phyloP scores from a whole-genome alignment of 2,329 filamentous ascomycete species.

The Colletotrichum sp. region DNA sequence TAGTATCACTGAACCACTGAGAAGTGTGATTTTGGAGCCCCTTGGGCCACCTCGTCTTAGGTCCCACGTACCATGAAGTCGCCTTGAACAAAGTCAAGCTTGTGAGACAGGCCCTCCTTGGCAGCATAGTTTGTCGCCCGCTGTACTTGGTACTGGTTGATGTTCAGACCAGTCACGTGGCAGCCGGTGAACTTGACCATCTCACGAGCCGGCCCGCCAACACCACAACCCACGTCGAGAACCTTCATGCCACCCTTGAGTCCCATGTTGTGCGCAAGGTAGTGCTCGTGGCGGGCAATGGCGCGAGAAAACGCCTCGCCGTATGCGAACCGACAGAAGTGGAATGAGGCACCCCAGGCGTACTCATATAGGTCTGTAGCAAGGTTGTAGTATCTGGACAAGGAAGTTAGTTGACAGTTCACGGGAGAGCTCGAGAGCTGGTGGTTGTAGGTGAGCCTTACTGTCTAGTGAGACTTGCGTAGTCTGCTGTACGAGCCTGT shows the following conservation, averaged over 20 bases:
- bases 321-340: slow-evolving; percentile 90
- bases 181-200: slow-evolving; percentile 91
- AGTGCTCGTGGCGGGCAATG: slow-evolving; percentile 94
- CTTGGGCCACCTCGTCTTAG: background rate
- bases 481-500: slow-evolving; percentile 78
- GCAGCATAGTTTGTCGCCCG: slow-evolving; percentile 83
- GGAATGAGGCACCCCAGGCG: slow-evolving; percentile 91
- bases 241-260: slow-evolving; percentile 83
- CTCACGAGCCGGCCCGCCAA: slow-evolving; percentile 91
- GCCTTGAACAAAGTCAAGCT: slow-evolving; percentile 85
- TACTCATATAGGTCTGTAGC: slow-evolving; percentile 93
- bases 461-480: slow-evolving; percentile 88
- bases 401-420: background rate
- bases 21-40: background rate
- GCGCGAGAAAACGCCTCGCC: slow-evolving; percentile 87
- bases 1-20: background rate
- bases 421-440: background rate
- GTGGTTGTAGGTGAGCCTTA: slow-evolving; percentile 46
- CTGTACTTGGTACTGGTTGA: slow-evolving; percentile 97
- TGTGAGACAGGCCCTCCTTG: slow-evolving; percentile 77
- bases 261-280: slow-evolving; percentile 84
- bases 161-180: slow-evolving; percentile 89
- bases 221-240: slow-evolving; percentile 91
- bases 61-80: slow-evolving; percentile 77
- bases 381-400: slow-evolving; percentile 82